phyloP scores from a whole-genome alignment of 1,284 basidiomycete species.

The Heterobasidion occidentale region DNA sequence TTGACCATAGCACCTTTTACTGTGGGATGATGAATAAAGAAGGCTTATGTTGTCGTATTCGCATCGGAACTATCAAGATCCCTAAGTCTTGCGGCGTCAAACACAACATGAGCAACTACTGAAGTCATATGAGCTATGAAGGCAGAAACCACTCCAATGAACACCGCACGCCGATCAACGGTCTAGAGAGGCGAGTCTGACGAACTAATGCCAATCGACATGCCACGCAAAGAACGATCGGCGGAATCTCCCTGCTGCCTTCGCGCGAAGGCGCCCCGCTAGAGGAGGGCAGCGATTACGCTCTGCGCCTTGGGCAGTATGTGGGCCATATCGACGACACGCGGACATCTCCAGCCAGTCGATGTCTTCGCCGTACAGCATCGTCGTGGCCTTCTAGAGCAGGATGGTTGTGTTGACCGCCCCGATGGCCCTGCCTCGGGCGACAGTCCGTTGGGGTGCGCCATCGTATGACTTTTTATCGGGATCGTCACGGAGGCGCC shows the following conservation, averaged over 20 bases:
- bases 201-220: slow-evolving; percentile 81
- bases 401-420: slow-evolving; percentile 91
- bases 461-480: slow-evolving; percentile 83
- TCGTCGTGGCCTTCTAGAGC: slow-evolving; percentile 25
- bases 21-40: too few species aligned
- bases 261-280: slow-evolving; percentile 84
- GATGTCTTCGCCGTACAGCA: slow-evolving; percentile 84
- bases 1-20: too few species aligned
- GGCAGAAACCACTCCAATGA: too few species aligned
- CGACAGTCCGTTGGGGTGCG: slow-evolving; percentile 69
- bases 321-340: slow-evolving; percentile 50
- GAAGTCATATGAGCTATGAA: too few species aligned
- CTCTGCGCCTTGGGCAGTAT: slow-evolving; percentile 85
- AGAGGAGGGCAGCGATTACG: slow-evolving; percentile 83
- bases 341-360: slow-evolving; percentile 85
- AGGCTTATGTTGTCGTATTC: too few species aligned
- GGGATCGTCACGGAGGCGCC: slow-evolving; percentile 96
- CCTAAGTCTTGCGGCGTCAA: too few species aligned
- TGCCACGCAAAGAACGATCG: slow-evolving; percentile 95
- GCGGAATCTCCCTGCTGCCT: slow-evolving; percentile 95
- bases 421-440: slow-evolving; percentile 76
- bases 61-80: too few species aligned
- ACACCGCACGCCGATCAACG: too few species aligned
- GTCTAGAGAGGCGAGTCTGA: background rate
- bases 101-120: too few species aligned